phyloP scores from a whole-genome alignment of 805 yeast genomes.

The Saccharomycopsis fibuligera region DNA sequence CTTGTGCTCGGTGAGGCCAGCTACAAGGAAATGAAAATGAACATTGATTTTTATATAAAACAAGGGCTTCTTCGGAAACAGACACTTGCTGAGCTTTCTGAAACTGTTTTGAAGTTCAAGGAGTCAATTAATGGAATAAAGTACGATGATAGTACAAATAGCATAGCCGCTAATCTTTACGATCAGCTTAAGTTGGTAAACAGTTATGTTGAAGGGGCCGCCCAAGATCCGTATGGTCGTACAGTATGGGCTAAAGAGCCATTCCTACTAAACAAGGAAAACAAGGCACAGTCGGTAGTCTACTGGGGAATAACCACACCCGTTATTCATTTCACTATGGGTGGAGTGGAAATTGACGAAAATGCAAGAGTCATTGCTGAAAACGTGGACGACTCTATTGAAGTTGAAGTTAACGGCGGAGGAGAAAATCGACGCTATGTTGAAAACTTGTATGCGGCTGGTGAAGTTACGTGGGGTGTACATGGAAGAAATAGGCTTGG shows the following conservation, averaged over 20 bases:
- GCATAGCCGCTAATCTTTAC: conserved; percentile 24
- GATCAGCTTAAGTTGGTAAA: conserved; percentile 23
- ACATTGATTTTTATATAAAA: conserved; percentile 45
- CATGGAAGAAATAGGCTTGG: conserved; percentile 52
- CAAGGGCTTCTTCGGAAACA: conserved; percentile 31
- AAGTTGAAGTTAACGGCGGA: too few relatives aligned
- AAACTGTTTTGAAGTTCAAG: conserved; percentile 23
- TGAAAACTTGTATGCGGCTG: conserved; percentile 47
- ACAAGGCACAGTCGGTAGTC: conserved; percentile 25
- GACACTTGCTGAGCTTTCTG: conserved; percentile 29
- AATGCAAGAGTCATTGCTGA: conserved; percentile 34
- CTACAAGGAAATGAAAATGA: conserved; percentile 39
- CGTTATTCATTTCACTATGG: conserved; percentile 64
- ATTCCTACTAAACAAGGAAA: conserved; percentile 15
- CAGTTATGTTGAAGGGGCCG: conserved; percentile 21
- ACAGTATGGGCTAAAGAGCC: conserved; percentile 25
- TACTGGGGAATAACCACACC: conserved; percentile 52
- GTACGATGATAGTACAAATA: too few relatives aligned
- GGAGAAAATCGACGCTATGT: too few relatives aligned
- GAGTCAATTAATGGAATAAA: too few relatives aligned
- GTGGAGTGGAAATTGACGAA: conserved; percentile 52
- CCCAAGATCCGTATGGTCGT: conserved; percentile 33
- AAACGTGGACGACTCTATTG: conserved; percentile 25
- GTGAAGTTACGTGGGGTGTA: conserved; percentile 54
- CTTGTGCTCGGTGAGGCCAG: conserved; percentile 38